Evolutionary conservation across 2,329 filamentous ascomycete species (phyloP).

Genomic region (Scedosporium dehoogii): DNA sequence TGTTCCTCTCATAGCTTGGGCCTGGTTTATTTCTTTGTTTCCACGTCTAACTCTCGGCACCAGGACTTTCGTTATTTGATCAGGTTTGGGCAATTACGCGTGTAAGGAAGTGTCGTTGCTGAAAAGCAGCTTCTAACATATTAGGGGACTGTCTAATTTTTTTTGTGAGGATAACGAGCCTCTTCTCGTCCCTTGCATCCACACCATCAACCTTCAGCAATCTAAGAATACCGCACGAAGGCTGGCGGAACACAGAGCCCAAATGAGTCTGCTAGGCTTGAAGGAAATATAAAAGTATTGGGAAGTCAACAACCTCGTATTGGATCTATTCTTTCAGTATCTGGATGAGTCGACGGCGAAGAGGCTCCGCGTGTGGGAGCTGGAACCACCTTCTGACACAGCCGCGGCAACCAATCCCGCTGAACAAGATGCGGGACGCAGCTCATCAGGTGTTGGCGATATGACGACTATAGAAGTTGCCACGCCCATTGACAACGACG

Average conservation of each 20-base stretch:
- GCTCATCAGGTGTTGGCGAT: too few relatives aligned
- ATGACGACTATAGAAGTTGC: too few relatives aligned
- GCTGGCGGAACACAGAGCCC: constrained; percentile 36
- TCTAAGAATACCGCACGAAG: constrained; percentile 26
- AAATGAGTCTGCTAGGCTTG: constrained; percentile 34
- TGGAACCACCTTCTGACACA: not conserved
- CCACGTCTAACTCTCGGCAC: too few relatives aligned
- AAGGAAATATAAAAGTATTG: constrained; percentile 38
- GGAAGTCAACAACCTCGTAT: constrained; percentile 37
- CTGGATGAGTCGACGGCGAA: constrained; percentile 33
- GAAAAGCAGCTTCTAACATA: too few relatives aligned
- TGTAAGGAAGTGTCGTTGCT: not conserved
- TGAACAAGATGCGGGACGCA: too few relatives aligned
- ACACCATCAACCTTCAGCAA: constrained; percentile 31
- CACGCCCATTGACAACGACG: too few relatives aligned
- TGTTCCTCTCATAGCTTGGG: too few relatives aligned
- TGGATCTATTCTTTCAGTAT: constrained; percentile 37
- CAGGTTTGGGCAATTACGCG: constrained; percentile 18
- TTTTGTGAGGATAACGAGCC: not conserved
- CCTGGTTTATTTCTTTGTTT: too few relatives aligned
- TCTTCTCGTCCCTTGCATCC: constrained; percentile 33
- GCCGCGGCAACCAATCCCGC: not conserved
- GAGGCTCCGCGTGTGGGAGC: constrained; percentile 16
- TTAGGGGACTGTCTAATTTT: too few relatives aligned
- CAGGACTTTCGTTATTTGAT: too few relatives aligned